phyloP scores from a whole-genome alignment of 345 rosid genomes.

The Boechera retrofracta region DNA sequence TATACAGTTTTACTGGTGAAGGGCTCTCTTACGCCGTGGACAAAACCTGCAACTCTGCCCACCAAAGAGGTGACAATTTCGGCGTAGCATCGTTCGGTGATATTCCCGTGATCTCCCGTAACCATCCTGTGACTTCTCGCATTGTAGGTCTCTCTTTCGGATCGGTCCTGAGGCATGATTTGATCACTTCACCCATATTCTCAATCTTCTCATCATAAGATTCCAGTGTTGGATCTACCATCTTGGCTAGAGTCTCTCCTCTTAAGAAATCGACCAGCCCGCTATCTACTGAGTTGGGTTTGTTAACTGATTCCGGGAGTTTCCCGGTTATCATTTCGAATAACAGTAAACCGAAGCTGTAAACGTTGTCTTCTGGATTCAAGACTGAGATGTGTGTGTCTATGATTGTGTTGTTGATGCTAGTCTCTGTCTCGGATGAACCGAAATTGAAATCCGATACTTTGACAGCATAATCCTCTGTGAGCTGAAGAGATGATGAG shows the following conservation, averaged over 20 bases:
- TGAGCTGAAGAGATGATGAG: constrained; percentile 73
- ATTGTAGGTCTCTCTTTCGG: constrained; percentile 64
- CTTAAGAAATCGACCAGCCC: constrained; percentile 63
- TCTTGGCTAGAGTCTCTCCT: constrained; percentile 48
- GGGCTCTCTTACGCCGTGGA: constrained; percentile 47
- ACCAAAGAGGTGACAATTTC: constrained; percentile 90
- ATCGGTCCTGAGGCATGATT: constrained; percentile 62
- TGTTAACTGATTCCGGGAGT: constrained; percentile 55
- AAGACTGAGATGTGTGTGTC: constrained; percentile 39
- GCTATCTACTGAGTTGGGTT: constrained; percentile 53
- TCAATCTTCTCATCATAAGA: constrained; percentile 62
- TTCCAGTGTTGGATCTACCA: constrained; percentile 76
- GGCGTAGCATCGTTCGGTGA: constrained; percentile 66
- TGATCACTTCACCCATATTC: constrained; percentile 62
- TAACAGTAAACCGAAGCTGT: constrained; percentile 74
- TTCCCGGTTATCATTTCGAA: constrained; percentile 83
- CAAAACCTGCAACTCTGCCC: constrained; percentile 94
- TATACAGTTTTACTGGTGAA: constrained; percentile 20
- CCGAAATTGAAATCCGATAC: constrained; percentile 72
- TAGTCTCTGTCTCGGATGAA: constrained; percentile 51
- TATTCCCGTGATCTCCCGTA: constrained; percentile 66
- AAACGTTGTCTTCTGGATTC: constrained; percentile 55
- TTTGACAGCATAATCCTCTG: constrained; percentile 93
- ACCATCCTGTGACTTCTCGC: constrained; percentile 57
- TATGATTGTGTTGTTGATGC: constrained; percentile 36